Conservation (phyloP, 176 grass and related monocot species). For the Raddia distichophylla region DNA sequence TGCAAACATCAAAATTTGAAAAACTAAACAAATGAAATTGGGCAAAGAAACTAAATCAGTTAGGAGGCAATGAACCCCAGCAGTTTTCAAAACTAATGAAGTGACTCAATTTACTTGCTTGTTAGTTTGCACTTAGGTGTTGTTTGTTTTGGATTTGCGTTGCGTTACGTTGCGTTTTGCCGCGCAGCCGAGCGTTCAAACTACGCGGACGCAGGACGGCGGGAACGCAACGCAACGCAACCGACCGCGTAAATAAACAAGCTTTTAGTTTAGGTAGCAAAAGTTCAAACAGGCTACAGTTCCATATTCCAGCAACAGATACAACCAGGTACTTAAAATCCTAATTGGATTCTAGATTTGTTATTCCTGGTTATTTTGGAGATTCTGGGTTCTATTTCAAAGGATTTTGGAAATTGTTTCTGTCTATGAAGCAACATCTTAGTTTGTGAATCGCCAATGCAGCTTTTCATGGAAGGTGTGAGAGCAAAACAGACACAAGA, state of each 20-base stretch:
- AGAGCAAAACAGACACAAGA: constrained; percentile 68
- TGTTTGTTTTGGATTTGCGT: too few relatives aligned
- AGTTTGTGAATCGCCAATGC: constrained; percentile 13
- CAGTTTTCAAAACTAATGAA: background rate
- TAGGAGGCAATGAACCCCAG: background rate
- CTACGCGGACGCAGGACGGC: too few relatives aligned
- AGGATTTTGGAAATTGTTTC: too few relatives aligned
- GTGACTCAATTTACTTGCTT: background rate
- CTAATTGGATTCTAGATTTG: too few relatives aligned
- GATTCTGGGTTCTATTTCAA: too few relatives aligned
- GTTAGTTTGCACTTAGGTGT: background rate
- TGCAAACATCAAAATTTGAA: background rate
- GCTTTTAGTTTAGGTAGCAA: background rate
- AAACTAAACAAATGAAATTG: background rate
- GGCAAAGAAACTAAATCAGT: background rate
- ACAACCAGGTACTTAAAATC: background rate
- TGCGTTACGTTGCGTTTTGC: too few relatives aligned
- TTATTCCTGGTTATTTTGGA: background rate
- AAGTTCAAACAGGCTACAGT: background rate
- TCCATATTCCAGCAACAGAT: background rate
- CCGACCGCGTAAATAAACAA: too few relatives aligned
- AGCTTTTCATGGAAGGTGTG: constrained; percentile 84
- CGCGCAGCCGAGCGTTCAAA: too few relatives aligned
- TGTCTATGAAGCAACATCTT: background rate
- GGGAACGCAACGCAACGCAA: too few relatives aligned